Conservation (phyloP, 371 early-diverging fungal species). For the Conidiobolus incongruus region DNA sequence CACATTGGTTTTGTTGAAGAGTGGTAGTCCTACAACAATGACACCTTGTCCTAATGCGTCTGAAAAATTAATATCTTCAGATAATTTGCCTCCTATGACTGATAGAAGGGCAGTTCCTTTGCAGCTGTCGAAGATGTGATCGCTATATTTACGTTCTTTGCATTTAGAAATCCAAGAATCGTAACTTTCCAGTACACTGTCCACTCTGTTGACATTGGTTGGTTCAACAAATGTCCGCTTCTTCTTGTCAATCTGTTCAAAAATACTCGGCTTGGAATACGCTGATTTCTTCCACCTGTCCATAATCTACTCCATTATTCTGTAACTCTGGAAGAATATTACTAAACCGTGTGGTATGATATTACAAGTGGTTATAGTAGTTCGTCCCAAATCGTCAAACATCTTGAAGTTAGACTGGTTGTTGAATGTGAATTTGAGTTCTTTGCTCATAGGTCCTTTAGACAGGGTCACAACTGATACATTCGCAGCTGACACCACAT, state of each 20-base stretch:
- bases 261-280: background rate
- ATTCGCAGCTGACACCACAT: conserved; percentile 43
- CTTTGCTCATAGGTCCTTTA: conserved; percentile 30
- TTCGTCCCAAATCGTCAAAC: conserved; percentile 48
- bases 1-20: conserved; percentile 40
- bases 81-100: conserved; percentile 93
- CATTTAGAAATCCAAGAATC: conserved; percentile 15
- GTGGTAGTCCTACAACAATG: conserved; percentile 78
- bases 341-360: conserved; percentile 88
- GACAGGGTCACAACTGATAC: conserved; percentile 35
- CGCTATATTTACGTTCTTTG: background rate
- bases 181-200: conserved; percentile 32
- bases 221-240: conserved; percentile 39
- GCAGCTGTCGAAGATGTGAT: background rate
- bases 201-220: conserved; percentile 24
- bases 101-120: conserved; percentile 70
- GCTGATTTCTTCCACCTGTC: conserved; percentile 26
- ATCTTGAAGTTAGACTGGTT: conserved; percentile 19
- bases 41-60: conserved; percentile 69
- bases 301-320: conserved; percentile 47
- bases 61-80: conserved; percentile 95
- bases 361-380: conserved; percentile 44
- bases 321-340: conserved; percentile 82
- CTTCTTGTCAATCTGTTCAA: conserved; percentile 5
- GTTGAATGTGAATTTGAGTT: conserved; percentile 46